Evolutionary conservation across 2,329 filamentous ascomycete species (phyloP), one percentile per base, ranked within the genome.

Genomic region (Corynespora cassiicola): DNA sequence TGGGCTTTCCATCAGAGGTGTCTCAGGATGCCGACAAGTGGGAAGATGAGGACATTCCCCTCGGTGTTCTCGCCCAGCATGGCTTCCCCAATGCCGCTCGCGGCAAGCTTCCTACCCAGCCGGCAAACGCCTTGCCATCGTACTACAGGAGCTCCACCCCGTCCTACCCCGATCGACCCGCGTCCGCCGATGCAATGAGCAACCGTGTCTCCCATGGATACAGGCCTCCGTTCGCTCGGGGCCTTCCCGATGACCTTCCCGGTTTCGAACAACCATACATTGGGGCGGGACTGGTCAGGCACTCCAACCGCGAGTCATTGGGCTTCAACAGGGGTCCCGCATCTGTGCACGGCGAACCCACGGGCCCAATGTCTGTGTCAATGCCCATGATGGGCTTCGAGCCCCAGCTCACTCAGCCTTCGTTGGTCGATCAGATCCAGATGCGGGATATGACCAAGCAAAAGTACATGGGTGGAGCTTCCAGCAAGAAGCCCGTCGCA

Each of bases 31-130:
- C 63, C 10, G 63, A 65, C 30, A 58, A 68, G 31, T 68, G 63
- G 65, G 56, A 61, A 31, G 63, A 69, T 11, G 66, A 69, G 31
- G 66, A 70, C 30, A 52, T 69, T 16, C 66, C 66, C 18, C 47
- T 70, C 8, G 66, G 63, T n/a, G 65, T 70, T 23, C 58, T 70
- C 14, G 54, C 53, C 9, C 58, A 63, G 20, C 66, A 70, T 44
- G 64, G 63, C 19, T 68, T 68, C 32, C 65, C 66, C 7, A 63
- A 47, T 37, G 47, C 52, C 29, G 33, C 47, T 24, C 57, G 56
- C 20, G 56, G 51, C 43, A 53, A 48, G 21, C 36, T 48, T 2
- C 64, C 63, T 6, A 56, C 42, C 12, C 57, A 62, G 35, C 63
- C 62, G 10, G 26, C 52, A 6, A 62, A 66, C 25, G 52, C 58